Conservation (phyloP, 169 alveolate species). For the Plasmodium malariae region DNA sequence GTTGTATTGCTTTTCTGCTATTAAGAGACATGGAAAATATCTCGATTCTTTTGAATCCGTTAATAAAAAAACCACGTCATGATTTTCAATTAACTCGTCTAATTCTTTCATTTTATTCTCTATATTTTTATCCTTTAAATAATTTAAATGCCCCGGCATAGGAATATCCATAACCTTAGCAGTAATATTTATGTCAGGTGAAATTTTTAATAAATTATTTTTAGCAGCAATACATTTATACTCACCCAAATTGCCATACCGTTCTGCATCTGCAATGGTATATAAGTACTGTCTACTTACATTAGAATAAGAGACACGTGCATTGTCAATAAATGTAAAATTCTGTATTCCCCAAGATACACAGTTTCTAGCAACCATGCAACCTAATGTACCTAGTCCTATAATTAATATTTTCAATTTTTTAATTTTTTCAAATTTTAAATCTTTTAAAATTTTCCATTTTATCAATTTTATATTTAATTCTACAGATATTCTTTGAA, state of each 20-base stretch:
- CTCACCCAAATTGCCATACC: conserved; percentile 20
- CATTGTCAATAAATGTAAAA: conserved; percentile 78
- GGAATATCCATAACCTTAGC: conserved; percentile 79
- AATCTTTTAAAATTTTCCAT: conserved; percentile 82
- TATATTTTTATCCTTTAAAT: conserved; percentile 44
- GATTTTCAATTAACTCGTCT: conserved; percentile 48
- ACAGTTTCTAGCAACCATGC: conserved; percentile 79
- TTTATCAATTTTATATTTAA: conserved; percentile 81
- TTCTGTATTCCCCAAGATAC: conserved; percentile 84
- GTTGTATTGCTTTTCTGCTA: conserved; percentile 66
- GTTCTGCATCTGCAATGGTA: conserved; percentile 34
- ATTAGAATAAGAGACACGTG: conserved; percentile 78
- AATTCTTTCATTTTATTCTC: conserved; percentile 31
- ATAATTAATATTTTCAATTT: conserved; percentile 76
- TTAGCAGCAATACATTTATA: conserved; percentile 81
- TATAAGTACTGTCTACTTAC: conserved; percentile 82
- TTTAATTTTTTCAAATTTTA: conserved; percentile 74
- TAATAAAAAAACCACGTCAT: conserved; percentile 81
- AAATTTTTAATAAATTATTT: conserved; percentile 70
- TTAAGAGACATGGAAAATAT: conserved; percentile 84
- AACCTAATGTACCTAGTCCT: conserved; percentile 87
- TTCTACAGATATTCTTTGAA: conserved; percentile 77
- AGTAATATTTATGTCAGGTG: conserved; percentile 79
- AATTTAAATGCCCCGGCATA: conserved; percentile 83
- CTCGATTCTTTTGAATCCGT: conserved; percentile 87